Conservation (phyloP, 2,329 filamentous ascomycete genomes). For the Alternaria hordeiaustralica region DNA sequence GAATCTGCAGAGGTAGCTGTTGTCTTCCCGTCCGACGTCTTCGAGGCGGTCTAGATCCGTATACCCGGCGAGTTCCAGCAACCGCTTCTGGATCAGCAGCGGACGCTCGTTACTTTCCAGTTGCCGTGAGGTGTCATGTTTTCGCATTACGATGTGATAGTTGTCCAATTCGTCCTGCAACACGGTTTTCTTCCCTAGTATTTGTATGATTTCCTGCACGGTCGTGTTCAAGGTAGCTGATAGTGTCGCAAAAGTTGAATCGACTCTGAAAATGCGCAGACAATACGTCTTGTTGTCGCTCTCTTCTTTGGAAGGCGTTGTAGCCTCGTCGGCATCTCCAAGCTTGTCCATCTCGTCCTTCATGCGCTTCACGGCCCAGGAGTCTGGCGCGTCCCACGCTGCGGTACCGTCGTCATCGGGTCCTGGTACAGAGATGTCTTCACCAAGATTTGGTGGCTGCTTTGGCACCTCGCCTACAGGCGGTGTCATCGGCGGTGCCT, state of each 20-base stretch:
- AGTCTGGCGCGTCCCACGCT: slow-evolving; percentile 92
- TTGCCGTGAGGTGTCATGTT: slow-evolving; percentile 86
- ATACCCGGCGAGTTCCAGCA: slow-evolving; percentile 92
- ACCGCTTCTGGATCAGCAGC: slow-evolving; percentile 85
- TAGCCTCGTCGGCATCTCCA: slow-evolving; percentile 72
- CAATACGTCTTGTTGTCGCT: slow-evolving; percentile 82
- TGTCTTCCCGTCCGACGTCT: slow-evolving; percentile 94
- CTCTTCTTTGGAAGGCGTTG: slow-evolving; percentile 71
- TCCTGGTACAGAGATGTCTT: slow-evolving; percentile 34
- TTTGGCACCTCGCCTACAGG: slow-evolving; percentile 58
- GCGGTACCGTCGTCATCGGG: slow-evolving; percentile 53
- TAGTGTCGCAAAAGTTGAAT: slow-evolving; percentile 92
- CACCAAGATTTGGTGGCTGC: slow-evolving; percentile 59
- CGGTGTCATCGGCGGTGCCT: slow-evolving; percentile 72
- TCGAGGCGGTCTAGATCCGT: slow-evolving; percentile 85
- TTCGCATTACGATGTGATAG: slow-evolving; percentile 94
- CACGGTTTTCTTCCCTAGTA: slow-evolving; percentile 93
- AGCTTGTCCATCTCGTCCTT: slow-evolving; percentile 67
- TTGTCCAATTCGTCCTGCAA: slow-evolving; percentile 89
- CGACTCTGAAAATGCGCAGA: slow-evolving; percentile 91
- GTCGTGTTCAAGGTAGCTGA: slow-evolving; percentile 84
- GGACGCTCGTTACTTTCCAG: slow-evolving; percentile 80
- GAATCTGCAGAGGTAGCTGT: slow-evolving; percentile 95
- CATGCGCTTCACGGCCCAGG: slow-evolving; percentile 85
- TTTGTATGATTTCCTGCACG: slow-evolving; percentile 84